Evolutionary conservation across 441 rosid species (phyloP), one percentile per base, ranked within the genome.

Genomic region (Melastoma candidum): DNA sequence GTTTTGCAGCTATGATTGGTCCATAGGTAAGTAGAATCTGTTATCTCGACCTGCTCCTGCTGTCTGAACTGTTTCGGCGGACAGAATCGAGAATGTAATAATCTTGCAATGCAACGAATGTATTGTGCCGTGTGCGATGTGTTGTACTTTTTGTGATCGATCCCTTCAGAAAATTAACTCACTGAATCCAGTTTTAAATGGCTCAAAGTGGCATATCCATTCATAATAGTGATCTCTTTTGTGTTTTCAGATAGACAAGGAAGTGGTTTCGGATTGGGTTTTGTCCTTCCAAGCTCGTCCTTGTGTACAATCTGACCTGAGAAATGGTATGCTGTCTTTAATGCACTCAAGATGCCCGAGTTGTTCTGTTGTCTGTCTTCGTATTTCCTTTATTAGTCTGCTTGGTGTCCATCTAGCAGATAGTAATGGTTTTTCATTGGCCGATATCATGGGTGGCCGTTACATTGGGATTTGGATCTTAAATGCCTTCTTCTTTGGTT

Each of bases 211-310:
- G 36, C 36, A 29, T 29, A 3, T 29, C 36, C 36, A 29, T 29
- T 29, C 7, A 3, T 29, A 29, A 3, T 29, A 3, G 36, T 7
- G 36, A 17, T 17, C 22, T 17, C 24, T 52, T 24, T 29, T n/a
- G 1, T 52, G 36, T 29, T 25, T 51, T 24, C 68, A 92, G 98
- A 83, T 88, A 53, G 95, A 82, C 46, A 85, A 74, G 70, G 75
- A 76, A 56, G 76, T 54, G 0, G 85, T 86, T 71, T 71, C 74
- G 11, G 65, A 56, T 36, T 92, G 98, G 98, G 82, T 92, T 66
- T 73, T 92, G 51, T 92, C 98, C 5, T 81, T 88, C 49, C 94
- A 79, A 63, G 80, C 83, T 58, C 67, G 68, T 46, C 93, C 90
- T 26, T 57, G 70, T 49, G 71, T 69, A 67, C 51, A 61, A 66